Conservation (phyloP, 1,284 basidiomycete genomes). For the Afroboletus lepidellus region DNA sequence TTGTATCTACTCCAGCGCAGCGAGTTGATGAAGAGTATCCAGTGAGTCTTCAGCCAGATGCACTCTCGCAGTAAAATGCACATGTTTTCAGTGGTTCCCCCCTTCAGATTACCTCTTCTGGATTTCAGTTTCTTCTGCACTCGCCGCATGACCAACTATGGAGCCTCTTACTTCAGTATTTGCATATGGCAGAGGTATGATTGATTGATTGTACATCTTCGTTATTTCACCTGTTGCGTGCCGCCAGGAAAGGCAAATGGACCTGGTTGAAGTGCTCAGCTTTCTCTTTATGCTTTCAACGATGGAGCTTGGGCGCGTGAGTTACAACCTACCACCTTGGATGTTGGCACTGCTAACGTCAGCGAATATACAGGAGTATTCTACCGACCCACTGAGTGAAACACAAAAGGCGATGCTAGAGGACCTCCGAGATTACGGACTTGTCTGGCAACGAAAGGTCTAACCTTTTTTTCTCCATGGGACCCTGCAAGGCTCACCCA, state of each 20-base stretch:
- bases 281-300: slow-evolving; percentile 96
- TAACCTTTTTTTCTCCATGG: slow-evolving; percentile 9
- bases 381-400: slow-evolving; percentile 75
- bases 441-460: slow-evolving; percentile 82
- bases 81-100: slow-evolving; percentile 45
- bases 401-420: slow-evolving; percentile 87
- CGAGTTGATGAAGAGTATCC: slow-evolving; percentile 76
- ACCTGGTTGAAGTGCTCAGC: slow-evolving; percentile 90
- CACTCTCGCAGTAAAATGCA: slow-evolving; percentile 1
- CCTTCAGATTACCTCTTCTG: slow-evolving; percentile 88
- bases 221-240: background rate
- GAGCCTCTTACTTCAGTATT: slow-evolving; percentile 91
- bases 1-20: slow-evolving; percentile 81
- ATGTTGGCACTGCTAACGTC: background rate
- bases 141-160: slow-evolving; percentile 98
- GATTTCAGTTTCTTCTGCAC: slow-evolving; percentile 96
- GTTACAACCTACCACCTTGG: slow-evolving; percentile 27
- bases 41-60: slow-evolving; percentile 42
- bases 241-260: slow-evolving; percentile 76
- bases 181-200: slow-evolving; percentile 75
- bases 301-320: slow-evolving; percentile 85
- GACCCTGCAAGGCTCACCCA: slow-evolving; percentile 10
- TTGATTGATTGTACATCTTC: slow-evolving; percentile 2
- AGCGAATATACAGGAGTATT: slow-evolving; percentile 70
- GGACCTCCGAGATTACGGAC: slow-evolving; percentile 92